Evolutionary conservation across 345 rosid genomes (phyloP).

Genomic region (Pugionium dolabratum): DNA sequence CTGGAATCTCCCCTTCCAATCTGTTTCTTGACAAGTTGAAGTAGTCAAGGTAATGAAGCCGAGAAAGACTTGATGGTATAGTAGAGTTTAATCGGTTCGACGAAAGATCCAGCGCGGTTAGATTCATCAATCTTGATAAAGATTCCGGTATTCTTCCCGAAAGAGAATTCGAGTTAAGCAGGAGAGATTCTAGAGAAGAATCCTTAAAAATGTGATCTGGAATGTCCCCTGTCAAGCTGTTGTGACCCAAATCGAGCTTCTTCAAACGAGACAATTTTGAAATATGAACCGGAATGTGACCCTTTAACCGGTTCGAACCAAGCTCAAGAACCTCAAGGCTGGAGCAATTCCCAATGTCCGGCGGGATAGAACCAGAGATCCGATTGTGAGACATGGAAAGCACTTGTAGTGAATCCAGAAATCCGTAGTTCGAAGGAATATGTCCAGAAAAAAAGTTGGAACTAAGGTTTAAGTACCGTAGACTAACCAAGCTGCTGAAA

Average conservation of each 20-base stretch:
- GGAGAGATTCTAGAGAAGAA: conserved; percentile 52
- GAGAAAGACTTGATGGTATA: conserved; percentile 67
- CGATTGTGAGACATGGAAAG: conserved; percentile 65
- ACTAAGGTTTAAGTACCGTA: conserved; percentile 59
- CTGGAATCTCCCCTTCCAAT: conserved; percentile 77
- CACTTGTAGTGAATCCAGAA: conserved; percentile 56
- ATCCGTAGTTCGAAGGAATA: conserved; percentile 65
- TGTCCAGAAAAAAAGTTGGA: conserved; percentile 54
- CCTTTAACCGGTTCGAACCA: conserved; percentile 56
- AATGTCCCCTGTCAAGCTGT: conserved; percentile 55
- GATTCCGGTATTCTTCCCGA: conserved; percentile 63
- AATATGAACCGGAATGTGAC: conserved; percentile 56
- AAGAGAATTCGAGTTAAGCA: conserved; percentile 52
- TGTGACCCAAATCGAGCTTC: conserved; percentile 63
- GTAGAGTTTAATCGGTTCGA: conserved; percentile 56
- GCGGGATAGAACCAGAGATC: conserved; percentile 57
- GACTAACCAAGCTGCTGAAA: conserved; percentile 75
- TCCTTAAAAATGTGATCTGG: conserved; percentile 56
- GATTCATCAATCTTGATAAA: conserved; percentile 53
- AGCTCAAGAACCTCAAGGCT: conserved; percentile 75
- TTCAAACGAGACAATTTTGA: conserved; percentile 56
- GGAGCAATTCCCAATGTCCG: conserved; percentile 70
- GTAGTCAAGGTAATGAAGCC: conserved; percentile 47
- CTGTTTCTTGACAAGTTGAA: conserved; percentile 70
- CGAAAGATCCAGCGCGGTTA: conserved; percentile 60